A percentile compares a stretch with the other conserved stretches of the same genome.
phyloP scores from a whole-genome alignment of 352 stramenopile genomes.

The Globisporangium nodosum region DNA sequence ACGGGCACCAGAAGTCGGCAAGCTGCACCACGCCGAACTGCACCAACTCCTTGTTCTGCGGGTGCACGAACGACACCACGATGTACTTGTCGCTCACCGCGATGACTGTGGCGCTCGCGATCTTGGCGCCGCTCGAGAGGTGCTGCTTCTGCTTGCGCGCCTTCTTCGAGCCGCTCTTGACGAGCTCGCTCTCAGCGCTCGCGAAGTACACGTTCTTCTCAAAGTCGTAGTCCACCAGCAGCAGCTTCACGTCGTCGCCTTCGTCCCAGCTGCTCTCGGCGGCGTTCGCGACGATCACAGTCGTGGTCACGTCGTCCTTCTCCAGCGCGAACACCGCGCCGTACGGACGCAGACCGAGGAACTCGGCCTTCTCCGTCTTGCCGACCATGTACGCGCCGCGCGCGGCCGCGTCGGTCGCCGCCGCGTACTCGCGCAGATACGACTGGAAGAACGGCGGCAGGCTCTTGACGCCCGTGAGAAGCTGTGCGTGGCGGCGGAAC shows the following conservation, averaged over 20 bases:
- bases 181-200: slow-evolving; percentile 32
- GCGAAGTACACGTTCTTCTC: slow-evolving; percentile 82
- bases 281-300: slow-evolving; percentile 57
- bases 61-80: slow-evolving; percentile 54
- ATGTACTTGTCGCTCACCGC: slow-evolving; percentile 58
- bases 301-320: slow-evolving; percentile 53
- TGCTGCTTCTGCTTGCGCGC: slow-evolving; percentile 57
- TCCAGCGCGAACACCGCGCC: slow-evolving; percentile 80
- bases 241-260: slow-evolving; percentile 61
- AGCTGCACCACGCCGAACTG: slow-evolving; percentile 67
- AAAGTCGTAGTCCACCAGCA: slow-evolving; percentile 83
- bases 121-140: slow-evolving; percentile 33
- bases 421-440: slow-evolving; percentile 37
- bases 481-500: slow-evolving; percentile 41
- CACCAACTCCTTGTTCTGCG: slow-evolving; percentile 18
- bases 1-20: slow-evolving; percentile 75
- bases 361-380: slow-evolving; percentile 78
- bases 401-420: slow-evolving; percentile 4
- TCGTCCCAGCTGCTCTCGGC: slow-evolving; percentile 41
- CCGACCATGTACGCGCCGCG: slow-evolving; percentile 37
- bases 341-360: slow-evolving; percentile 80
- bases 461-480: slow-evolving; percentile 28
- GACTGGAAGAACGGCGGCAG: slow-evolving; percentile 49
- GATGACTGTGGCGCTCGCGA: slow-evolving; percentile 42
- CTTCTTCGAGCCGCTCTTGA: slow-evolving; percentile 62